Percentiles rank a stretch among this genome's conserved stretches.
These are phyloP conservation scores for Aaosphaeria pasadenensis DNA, from an alignment of 2,329 filamentous ascomycete genomes.

Conservation along the genomic window DNA sequence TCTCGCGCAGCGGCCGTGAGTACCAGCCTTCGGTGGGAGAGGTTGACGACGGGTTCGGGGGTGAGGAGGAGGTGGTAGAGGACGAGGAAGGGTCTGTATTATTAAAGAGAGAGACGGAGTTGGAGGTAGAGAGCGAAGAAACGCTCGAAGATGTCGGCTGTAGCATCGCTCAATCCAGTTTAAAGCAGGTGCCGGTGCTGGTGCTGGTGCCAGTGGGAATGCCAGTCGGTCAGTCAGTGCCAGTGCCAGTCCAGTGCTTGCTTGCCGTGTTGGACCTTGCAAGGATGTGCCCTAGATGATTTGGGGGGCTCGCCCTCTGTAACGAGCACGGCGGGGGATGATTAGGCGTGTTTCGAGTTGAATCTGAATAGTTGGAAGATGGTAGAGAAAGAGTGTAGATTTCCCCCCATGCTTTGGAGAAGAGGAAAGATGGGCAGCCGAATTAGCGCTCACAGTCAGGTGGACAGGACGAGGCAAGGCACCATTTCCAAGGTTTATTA, in stretches of 20 bases:
- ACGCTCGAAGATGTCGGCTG: too few relatives aligned
- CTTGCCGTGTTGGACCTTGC: constrained; percentile 28
- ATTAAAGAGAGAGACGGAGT: neutral
- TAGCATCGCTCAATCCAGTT: too few relatives aligned
- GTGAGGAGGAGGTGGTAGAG: constrained; percentile 3
- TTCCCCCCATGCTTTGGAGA: too few relatives aligned
- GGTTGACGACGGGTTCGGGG: constrained; percentile 5
- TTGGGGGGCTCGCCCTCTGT: constrained; percentile 6
- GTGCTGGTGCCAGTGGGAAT: constrained; percentile 5
- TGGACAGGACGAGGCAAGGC: too few relatives aligned
- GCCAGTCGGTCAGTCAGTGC: neutral
- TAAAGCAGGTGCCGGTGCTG: neutral
- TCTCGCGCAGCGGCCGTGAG: constrained; percentile 29
- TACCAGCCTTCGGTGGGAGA: constrained; percentile 9
- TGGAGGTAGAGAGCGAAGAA: neutral
- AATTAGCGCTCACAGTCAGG: too few relatives aligned
- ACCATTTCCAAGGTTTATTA: too few relatives aligned
- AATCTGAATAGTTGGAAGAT: too few relatives aligned
- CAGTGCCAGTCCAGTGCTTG: neutral
- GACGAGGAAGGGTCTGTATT: neutral
- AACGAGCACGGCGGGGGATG: constrained; percentile 8
- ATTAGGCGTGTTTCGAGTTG: constrained; percentile 12
- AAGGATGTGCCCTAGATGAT: constrained; percentile 8
- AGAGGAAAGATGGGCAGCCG: too few relatives aligned
- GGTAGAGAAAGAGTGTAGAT: too few relatives aligned